Evolutionary conservation across 2,329 filamentous ascomycete species (phyloP), one percentile per base, ranked within the genome.

Genomic region (Monosporascus sp.): DNA sequence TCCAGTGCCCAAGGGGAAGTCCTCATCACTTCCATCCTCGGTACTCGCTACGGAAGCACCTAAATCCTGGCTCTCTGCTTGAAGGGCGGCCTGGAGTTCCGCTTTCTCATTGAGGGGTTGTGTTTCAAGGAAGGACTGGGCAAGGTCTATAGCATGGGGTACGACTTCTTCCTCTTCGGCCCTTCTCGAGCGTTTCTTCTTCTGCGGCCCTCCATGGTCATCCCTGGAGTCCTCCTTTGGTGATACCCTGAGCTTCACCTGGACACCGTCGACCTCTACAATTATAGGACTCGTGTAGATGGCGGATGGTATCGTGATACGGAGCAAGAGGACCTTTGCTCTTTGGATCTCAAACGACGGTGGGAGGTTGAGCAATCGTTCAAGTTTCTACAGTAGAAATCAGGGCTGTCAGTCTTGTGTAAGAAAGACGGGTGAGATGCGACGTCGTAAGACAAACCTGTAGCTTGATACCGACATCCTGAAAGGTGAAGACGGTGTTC

Each of bases 221-320:
- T 70, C 67, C 43, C 72, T 68, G 56, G 72, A 63, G 62, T 63
- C 70, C 9, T 71, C 68, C 39, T 73, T 68, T 56, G 72, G 63
- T 62, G 74, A 61, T 37, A 90, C 75, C 60, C 77, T 78, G 24
- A 89, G 65, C 55, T 84, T 80, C 35, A 95, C 79, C 59, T 92
- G 82, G 55, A 97, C 83, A 20, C 90, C 91, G 61, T 93, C 84
- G 22, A 93, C 80, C 65, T 96, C 89, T 62, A 93, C 83, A 31
- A 82, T 77, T 66, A 97, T 95, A 27, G 90, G 86, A 60, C 87
- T 92, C 50, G 84, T 87, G 69, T 92, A 91, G 59, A 97, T 86
- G 69, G 97, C 90, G 67, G 94, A 86, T 14, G 93, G 90, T 49
- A 97, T 80, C 7, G 88, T 95, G 51, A 97, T 75, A 63, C 88